Base-by-base conservation (phyloP, 352 stramenopile species). In the Peronospora tabacina region DNA sequence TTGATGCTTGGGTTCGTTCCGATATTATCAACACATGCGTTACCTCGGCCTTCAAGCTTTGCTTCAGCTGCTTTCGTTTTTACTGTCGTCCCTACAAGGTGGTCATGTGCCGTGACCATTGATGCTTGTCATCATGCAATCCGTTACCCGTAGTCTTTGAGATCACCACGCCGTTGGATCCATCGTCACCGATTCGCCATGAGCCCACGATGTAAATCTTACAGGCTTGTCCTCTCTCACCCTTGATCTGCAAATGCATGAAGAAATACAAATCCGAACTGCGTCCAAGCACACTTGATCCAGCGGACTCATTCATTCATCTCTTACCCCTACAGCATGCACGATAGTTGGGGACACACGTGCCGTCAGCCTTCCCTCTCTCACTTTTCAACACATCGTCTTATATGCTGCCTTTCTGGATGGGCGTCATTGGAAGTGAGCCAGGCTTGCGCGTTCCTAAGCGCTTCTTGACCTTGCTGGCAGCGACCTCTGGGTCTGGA, bases 361-460 rank as follows among this genome's bases (percentile, higher is more conserved):
- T 55, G 9, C 32, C 43, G 28, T 53, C 56, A 58, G 42, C 34
- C 12, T 33, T 19, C 44, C 32, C 24, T 22, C 15, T 20, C 38
- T 13, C 15, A 42, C 36, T 20, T 40, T 45, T 49, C 55, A 50
- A 50, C 46, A 58, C 15, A 44, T 28, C 20, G 42, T 22, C 49
- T 66, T 61, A 75, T 22, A 90, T 90, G 52, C 74, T 74, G 61
- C 78, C 78, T 61, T 81, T 85, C 44, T 87, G 75, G 43, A 87
- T 86, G 17, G 78, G 74, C 1, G 67, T 63, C n/a, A 53, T 40
- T 6, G 79, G 75, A 35, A 90, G 57, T 28, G 76, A 82, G 0
- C 70, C 73, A 24, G 76, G 44, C 41, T 84, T 87, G 55, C 79
- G 79, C 16, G 53, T 67, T 33, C 79, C 72, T 34, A 86, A 70